phyloP scores from a whole-genome alignment of 2,329 filamentous ascomycete genomes.

The Aspergillus oerlinghausenensis region DNA sequence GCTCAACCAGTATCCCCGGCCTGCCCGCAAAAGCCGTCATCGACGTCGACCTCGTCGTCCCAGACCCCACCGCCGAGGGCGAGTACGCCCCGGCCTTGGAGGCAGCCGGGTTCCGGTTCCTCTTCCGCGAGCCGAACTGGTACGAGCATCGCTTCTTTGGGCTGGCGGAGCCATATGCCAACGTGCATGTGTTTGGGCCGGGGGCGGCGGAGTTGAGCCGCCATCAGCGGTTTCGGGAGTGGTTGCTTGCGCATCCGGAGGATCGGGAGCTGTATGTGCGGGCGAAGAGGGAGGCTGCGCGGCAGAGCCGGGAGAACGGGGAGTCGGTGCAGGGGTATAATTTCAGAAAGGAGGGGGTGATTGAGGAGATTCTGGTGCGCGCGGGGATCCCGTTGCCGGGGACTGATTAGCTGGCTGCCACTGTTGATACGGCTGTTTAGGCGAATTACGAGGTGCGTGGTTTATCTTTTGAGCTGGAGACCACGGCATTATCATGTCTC shows the following conservation, averaged over 20 bases:
- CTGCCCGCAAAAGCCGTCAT: conserved; percentile 51
- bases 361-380: conserved; percentile 37
- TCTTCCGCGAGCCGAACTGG: conserved; percentile 45
- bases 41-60: conserved; percentile 49
- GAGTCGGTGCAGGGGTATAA: conserved; percentile 40
- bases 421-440: no score
- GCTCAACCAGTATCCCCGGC: conserved; percentile 48
- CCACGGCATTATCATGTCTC: no score
- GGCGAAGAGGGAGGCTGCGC: conserved; percentile 37
- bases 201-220: conserved; percentile 40
- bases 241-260: conserved; percentile 35
- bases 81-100: conserved; percentile 44
- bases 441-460: background rate
- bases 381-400: conserved; percentile 4
- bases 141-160: conserved; percentile 48
- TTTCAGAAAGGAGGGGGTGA: conserved; percentile 38
- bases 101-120: conserved; percentile 43
- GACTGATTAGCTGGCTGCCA: background rate
- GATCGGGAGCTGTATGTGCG: conserved; percentile 40
- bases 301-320: conserved; percentile 23
- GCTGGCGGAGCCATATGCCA: conserved; percentile 35
- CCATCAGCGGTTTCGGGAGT: conserved; percentile 45
- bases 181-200: conserved; percentile 49
- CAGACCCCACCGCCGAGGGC: conserved; percentile 38
- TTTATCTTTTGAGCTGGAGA: background rate